Conservation (phyloP, 495 filamentous ascomycete genomes). For the Hyaloscypha finlandica region DNA sequence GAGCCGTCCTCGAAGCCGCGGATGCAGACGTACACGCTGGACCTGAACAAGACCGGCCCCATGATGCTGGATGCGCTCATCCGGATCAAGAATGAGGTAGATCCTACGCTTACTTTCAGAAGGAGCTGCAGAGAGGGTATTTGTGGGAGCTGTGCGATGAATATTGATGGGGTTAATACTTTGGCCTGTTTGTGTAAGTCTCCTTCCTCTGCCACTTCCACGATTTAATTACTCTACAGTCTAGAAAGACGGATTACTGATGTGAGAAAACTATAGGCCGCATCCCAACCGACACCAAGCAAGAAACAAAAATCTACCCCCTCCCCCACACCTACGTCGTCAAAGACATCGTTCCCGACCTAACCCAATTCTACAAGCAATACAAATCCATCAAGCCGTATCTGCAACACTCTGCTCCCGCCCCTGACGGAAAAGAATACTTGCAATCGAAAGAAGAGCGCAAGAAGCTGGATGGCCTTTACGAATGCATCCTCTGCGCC, state of each 20-base stretch:
- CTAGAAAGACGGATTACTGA: no score
- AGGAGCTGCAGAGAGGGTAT: conserved; percentile 96
- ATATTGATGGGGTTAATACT: conserved; percentile 97
- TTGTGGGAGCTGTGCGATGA: conserved; percentile 98
- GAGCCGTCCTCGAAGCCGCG: conserved; percentile 83
- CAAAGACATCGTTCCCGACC: conserved; percentile 96
- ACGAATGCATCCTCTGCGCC: conserved; percentile 99
- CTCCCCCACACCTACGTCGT: conserved; percentile 98
- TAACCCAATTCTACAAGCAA: conserved; percentile 99
- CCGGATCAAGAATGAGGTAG: conserved; percentile 97
- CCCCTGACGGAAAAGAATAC: conserved; percentile 82
- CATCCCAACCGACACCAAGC: conserved; percentile 78
- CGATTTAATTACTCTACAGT: no score
- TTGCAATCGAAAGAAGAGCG: conserved; percentile 87
- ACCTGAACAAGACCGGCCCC: conserved; percentile 97
- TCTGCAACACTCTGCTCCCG: conserved; percentile 80
- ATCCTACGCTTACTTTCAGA: conserved; percentile 95
- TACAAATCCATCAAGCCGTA: conserved; percentile 99
- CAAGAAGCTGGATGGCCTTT: conserved; percentile 95
- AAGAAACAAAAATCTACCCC: conserved; percentile 94
- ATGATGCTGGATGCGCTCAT: conserved; percentile 98
- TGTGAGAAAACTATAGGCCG: conserved; percentile 61
- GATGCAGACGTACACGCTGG: conserved; percentile 93
- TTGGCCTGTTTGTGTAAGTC: conserved; percentile 94
- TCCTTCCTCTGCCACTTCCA: neutral